phyloP scores from a whole-genome alignment of 1,284 basidiomycete genomes.

The Phellopilus nigrolimitatus region DNA sequence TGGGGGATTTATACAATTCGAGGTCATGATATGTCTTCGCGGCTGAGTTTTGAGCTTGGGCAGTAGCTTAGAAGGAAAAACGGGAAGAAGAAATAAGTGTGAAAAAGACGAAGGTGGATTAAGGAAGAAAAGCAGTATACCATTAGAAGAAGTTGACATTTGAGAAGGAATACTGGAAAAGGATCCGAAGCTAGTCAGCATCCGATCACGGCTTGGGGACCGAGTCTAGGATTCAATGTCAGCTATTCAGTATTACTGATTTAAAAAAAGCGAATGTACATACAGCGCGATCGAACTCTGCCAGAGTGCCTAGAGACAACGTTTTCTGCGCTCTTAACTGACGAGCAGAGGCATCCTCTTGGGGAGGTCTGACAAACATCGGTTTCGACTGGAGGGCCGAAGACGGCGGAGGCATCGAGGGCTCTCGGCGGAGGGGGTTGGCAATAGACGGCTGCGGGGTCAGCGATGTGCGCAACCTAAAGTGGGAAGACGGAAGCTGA shows the following conservation, averaged over 20 bases:
- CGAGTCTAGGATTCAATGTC: constrained; percentile 35
- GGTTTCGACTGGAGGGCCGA: constrained; percentile 55
- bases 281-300: constrained; percentile 53
- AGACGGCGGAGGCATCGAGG: constrained; percentile 66
- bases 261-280: constrained; percentile 25
- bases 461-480: constrained; percentile 59
- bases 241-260: constrained; percentile 11
- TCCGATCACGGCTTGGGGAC: constrained; percentile 30
- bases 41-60: constrained; percentile 41
- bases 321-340: constrained; percentile 29
- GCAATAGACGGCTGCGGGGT: constrained; percentile 59
- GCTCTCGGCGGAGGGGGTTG: constrained; percentile 33
- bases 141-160: constrained; percentile 16
- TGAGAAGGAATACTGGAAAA: constrained; percentile 9
- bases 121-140: constrained; percentile 15
- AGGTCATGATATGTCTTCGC: constrained; percentile 63
- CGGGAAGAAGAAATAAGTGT: constrained; percentile 5
- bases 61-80: constrained; percentile 27
- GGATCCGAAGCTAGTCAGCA: constrained; percentile 11
- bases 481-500: constrained; percentile 41
- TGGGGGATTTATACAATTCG: constrained; percentile 71
- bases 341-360: constrained; percentile 30
- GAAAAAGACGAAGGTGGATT: constrained; percentile 4
- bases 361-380: constrained; percentile 61
- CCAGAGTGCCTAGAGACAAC: constrained; percentile 57